Percentiles rank a stretch among this genome's conserved stretches.
Conservation (phyloP, 2,329 filamentous ascomycete species). For the Hypoxylon sp. region DNA sequence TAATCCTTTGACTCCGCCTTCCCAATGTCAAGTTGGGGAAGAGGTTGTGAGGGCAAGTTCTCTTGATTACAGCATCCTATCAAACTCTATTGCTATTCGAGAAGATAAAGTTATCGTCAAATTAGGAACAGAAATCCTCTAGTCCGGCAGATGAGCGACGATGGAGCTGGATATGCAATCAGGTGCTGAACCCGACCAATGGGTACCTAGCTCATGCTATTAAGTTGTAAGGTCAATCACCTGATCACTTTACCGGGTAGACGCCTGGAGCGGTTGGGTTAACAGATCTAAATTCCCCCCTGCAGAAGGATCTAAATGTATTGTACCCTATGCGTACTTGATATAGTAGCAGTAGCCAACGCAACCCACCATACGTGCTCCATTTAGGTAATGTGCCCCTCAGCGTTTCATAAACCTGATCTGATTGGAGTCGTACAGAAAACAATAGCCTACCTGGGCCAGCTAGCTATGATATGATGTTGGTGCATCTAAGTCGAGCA, state of each 20-base stretch:
- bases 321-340: conserved; percentile 5
- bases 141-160: background rate
- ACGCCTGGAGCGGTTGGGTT: background rate
- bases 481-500: conserved; percentile 3
- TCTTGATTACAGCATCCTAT: background rate
- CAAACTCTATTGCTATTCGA: background rate
- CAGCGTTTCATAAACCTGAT: conserved; percentile 1
- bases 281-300: background rate
- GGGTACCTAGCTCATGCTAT: background rate
- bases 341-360: background rate
- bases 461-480: conserved; percentile 14
- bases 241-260: conserved; percentile 11
- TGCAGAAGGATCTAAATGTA: conserved; percentile 23
- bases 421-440: background rate
- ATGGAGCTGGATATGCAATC: background rate
- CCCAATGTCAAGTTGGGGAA: no score
- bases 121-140: background rate
- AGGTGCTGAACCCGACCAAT: background rate
- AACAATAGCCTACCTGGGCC: background rate
- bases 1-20: background rate
- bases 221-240: conserved; percentile 2
- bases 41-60: no score
- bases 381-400: background rate
- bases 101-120: background rate
- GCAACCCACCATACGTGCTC: background rate